Base-by-base conservation (phyloP, 1,284 basidiomycete species). In the Rhodotorula sp. region DNA sequence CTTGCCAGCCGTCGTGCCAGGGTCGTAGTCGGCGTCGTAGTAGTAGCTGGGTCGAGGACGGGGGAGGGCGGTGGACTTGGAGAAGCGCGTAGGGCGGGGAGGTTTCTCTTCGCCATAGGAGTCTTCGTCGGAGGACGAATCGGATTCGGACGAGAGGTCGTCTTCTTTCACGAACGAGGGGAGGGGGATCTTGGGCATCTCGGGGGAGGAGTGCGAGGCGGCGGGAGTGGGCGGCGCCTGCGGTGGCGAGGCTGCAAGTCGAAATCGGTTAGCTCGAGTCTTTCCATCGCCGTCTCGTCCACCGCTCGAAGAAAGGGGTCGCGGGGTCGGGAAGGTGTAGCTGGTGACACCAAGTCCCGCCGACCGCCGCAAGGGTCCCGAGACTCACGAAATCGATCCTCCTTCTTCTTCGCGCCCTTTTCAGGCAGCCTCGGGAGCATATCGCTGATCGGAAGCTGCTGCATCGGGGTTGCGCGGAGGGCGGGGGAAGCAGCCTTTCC, bases 21-120 rank as follows among this genome's bases (percentile, higher is more conserved):
- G 68, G 51, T 76, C 74, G 48, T 74, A 74, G 22, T 70, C 63
- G 27, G 53, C 72, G 52, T 75, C 74, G 59, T 71, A 75, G 66
- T 75, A 75, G 68, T 75, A 75, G 61, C 52, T 66, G n/a, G 74
- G 74, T 2, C 62, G 57, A 6, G 72, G 72, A 10, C 67, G 64
- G 4, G 62, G 62, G 10, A 70, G 53, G 11, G 69, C 72, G 2
- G 64, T 68, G n/a, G 62, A 67, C 24, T 67, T 62, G 36, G 63
- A 62, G 60, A 36, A 61, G 10, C 47, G 62, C 1, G 51, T 34
- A 0, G 64, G 60, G 8, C 67, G 64, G 7, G 71, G 22, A 5
- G 69, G 71, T n/a, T 75, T 75, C 24, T 69, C 58, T 13, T 52
- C 34, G 34, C 74, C 74, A 32, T 56, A 67, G 27, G 29, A 30